Conservation (phyloP, 306 rosid genomes). For the Cucurbita argyrosperma region DNA sequence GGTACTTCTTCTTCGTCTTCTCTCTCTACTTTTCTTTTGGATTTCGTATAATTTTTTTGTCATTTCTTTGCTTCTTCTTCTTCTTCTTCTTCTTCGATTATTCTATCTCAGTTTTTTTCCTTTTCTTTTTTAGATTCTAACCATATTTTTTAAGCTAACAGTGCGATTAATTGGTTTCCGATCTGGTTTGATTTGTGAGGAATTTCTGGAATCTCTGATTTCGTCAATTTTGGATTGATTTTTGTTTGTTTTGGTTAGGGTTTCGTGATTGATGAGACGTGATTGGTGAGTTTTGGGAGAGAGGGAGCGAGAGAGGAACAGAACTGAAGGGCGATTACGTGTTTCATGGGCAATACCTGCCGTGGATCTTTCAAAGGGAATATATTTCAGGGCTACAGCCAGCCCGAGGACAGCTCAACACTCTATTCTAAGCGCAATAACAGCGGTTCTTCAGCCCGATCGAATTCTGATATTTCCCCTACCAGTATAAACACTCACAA, state of each 20-base stretch:
- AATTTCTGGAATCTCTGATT: background rate
- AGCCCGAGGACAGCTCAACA: conserved; percentile 27
- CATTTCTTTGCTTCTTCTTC: background rate
- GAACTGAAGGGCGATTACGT: conserved; percentile 1
- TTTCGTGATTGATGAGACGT: conserved; percentile 15
- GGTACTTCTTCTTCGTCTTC: background rate
- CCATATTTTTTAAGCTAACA: background rate
- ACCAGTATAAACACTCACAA: conserved; percentile 32
- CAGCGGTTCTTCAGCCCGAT: conserved; percentile 31
- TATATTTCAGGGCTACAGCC: conserved; percentile 40
- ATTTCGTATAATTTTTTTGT: background rate
- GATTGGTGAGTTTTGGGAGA: conserved; percentile 17
- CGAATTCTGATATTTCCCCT: conserved; percentile 31
- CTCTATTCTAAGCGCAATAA: conserved; percentile 33
- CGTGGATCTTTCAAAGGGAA: conserved; percentile 74
- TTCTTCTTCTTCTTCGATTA: background rate
- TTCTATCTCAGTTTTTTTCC: background rate
- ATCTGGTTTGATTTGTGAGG: background rate
- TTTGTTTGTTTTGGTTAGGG: background rate
- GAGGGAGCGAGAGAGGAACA: conserved; percentile 9
- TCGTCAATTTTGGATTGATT: background rate
- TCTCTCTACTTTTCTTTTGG: background rate
- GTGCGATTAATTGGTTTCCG: background rate
- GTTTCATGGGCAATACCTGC: conserved; percentile 84
- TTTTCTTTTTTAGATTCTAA: too few relatives aligned